Base-by-base conservation (phyloP, 176 grass and related monocot genomes). In the Puccinellia tenuiflora region DNA sequence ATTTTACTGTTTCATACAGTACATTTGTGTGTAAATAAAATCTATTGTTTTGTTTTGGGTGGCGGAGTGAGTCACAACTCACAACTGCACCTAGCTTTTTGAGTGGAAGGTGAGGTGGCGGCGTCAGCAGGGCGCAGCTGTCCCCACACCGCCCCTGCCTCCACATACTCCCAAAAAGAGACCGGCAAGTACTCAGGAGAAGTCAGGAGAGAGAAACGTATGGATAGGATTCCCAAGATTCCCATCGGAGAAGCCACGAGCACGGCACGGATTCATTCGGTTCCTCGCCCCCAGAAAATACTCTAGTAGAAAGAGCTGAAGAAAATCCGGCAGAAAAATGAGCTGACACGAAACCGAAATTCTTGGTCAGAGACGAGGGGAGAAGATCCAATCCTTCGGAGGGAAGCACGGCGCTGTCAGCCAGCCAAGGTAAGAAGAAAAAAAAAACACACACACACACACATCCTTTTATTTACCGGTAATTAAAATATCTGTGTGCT, bases 21-120 rank as follows among this genome's bases (percentile, higher is more conserved):
- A n/a, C n/a, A n/a, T 37, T 37, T 6, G 5, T 37, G 5, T 0
- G 9, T n/a, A 38, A 38, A 69, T n/a, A 38, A 38, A 69, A 68
- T 39, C 3, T 4, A 25, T 40, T 17, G 73, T 33, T 57, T 40
- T 17, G 73, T 33, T 57, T 59, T 60, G 22, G 35, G n/a, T 30
- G 57, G 77, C 25, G 28, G 59, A 48, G 76, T 73, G 43, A 50
- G 43, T 50, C 43, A 73, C 70, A 63, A 17, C 60, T 63, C 60
- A 20, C 63, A 66, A 35, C 7, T 5, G 31, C 48, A 1, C 0
- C 29, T 5, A 14, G 18, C 21, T 62, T 64, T 5, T 60, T 2
- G 17, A 38, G 85, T 67, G 78, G 34, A 40, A 33, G 61, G 74
- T 63, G 56, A 30, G 57, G 68, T 80, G 87, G 69, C 81, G 50